Evolutionary conservation across 257 asterid genomes (phyloP).

Genomic region (Nyctanthes arbortristis): DNA sequence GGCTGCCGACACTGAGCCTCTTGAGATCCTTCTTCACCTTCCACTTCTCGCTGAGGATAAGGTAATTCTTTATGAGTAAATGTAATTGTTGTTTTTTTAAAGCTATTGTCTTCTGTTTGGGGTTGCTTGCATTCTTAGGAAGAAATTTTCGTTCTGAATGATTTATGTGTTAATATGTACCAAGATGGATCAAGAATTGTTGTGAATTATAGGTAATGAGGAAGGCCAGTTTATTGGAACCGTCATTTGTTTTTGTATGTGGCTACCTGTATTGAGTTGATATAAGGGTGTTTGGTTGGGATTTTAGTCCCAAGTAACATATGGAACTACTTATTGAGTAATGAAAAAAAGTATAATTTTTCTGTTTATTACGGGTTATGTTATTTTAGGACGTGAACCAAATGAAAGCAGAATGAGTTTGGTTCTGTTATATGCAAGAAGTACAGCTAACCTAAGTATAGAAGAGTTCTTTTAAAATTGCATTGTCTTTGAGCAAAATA

Average conservation of each 20-base stretch:
- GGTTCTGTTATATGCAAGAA: not conserved
- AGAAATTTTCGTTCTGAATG: not conserved
- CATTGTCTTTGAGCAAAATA: too few species aligned
- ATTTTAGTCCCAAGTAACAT: not conserved
- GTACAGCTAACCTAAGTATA: too few species aligned
- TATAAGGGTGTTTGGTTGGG: not conserved
- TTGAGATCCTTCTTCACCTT: constrained; percentile 92
- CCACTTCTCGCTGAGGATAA: constrained; percentile 97
- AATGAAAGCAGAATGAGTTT: not conserved
- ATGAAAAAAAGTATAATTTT: not conserved
- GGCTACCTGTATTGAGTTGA: not conserved
- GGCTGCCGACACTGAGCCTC: constrained; percentile 98
- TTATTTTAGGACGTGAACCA: not conserved
- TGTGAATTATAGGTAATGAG: not conserved
- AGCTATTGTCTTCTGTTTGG: not conserved
- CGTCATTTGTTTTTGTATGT: not conserved
- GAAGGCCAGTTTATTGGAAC: not conserved
- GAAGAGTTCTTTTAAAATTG: too few species aligned
- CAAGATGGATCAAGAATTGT: not conserved
- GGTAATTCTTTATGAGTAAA: constrained; percentile 38
- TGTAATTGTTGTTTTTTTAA: not conserved
- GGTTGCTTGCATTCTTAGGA: not conserved
- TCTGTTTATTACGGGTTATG: not conserved
- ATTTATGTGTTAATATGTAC: not conserved
- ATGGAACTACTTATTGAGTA: not conserved